Base-by-base conservation (phyloP, 2,329 filamentous ascomycete species). In the Clarireedia paspali region DNA sequence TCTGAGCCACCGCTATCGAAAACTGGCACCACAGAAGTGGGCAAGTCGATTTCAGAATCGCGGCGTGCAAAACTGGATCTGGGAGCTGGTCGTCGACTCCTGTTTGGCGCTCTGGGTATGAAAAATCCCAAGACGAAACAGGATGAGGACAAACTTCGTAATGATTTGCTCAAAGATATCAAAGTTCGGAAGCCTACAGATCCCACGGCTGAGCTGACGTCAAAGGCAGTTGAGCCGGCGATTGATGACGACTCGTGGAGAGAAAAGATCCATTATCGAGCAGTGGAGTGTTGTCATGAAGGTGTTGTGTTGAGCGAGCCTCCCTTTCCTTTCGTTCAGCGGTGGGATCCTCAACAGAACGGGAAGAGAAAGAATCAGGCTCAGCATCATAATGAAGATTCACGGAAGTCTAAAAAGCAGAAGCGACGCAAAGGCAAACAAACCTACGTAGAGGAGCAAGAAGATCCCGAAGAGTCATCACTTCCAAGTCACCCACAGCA, bases 271-370 rank as follows among this genome's bases (percentile, higher is more conserved):
- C 79, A 75, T 10, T 83, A 95, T 59, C 80, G 81, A 24, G 91
- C 89, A 23, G 88, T 95, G 0, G 92, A 97, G 69, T 96, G 91
- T 70, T 82, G 84, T 59, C 78, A 88, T n/a, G 80, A 88, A 30
- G 80, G 77, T 5, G 73, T 89, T 40, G 73, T 79, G 34, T 75
- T 95, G 47, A 87, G 81, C 53, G 80, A 88, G 36, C 91, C 92
- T 0, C 89, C 91, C 0, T 96, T 95, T 66, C 91, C 91, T 0
- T 96, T 96, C 69, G 77, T 88, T 15, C 91, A 96, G 70, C 81
- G 88, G 47, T 96, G 91, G 92, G 89, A 95, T 70, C 79, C 82
- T 3, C 85, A 90, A 59, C 88, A 91, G 27, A 71, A 72, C 24
- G 71, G 70, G 39, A 81, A 76, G 60, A 72, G 74, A 53, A 84